These are phyloP conservation scores for Tricholoma sp. DNA, from an alignment of 768 basidiomycete genomes.

Conservation along the genomic window DNA sequence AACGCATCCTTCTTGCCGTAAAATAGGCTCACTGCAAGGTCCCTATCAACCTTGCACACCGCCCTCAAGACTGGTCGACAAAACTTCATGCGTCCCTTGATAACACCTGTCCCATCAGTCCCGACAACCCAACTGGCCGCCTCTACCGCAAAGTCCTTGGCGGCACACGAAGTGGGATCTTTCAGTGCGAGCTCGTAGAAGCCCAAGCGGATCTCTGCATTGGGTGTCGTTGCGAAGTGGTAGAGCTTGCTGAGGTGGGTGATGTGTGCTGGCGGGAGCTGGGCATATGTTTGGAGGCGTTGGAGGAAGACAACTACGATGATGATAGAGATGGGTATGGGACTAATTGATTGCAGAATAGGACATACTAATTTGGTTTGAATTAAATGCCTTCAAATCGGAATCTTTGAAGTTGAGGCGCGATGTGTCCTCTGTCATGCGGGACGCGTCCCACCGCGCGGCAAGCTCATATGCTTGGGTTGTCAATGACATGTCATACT, in stretches of 20 bases:
- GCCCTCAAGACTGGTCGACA: slow-evolving; percentile 64
- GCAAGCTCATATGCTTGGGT: slow-evolving; percentile 68
- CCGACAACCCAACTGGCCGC: slow-evolving; percentile 71
- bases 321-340: neutral
- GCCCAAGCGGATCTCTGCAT: slow-evolving; percentile 73
- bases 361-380: slow-evolving; percentile 68
- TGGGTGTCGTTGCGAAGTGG: slow-evolving; percentile 43
- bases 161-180: slow-evolving; percentile 41
- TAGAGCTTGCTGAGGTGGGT: slow-evolving; percentile 55
- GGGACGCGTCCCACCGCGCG: slow-evolving; percentile 64
- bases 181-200: slow-evolving; percentile 71
- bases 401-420: slow-evolving; percentile 48
- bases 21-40: slow-evolving; percentile 50
- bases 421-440: slow-evolving; percentile 37
- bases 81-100: slow-evolving; percentile 85
- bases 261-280: slow-evolving; percentile 59
- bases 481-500: slow-evolving; percentile 72
- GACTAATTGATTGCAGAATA: neutral
- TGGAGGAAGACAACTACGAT: slow-evolving; percentile 77
- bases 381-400: slow-evolving; percentile 62
- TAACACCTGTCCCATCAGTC: slow-evolving; percentile 48
- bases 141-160: slow-evolving; percentile 42
- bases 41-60: slow-evolving; percentile 45
- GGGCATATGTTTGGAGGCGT: slow-evolving; percentile 55
- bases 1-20: slow-evolving; percentile 44